These are phyloP conservation scores for Guillardia theta DNA, from an alignment of 78 protist species.

Conservation along the genomic window DNA sequence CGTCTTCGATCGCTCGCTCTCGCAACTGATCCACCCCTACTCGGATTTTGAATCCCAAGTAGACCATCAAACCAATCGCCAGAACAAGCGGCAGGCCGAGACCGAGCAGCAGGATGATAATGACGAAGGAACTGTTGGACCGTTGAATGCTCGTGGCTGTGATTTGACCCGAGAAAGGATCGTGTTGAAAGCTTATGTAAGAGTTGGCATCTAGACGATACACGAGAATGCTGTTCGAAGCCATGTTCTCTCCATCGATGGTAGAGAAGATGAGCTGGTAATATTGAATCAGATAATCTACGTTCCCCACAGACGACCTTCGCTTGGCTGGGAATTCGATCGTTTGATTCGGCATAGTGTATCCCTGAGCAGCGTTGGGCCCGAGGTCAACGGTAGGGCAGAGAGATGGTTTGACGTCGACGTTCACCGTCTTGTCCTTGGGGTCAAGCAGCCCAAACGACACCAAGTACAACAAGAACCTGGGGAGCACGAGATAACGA, in stretches of 20 bases:
- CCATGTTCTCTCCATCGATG: not conserved
- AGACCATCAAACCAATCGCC: not conserved
- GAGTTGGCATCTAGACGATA: not conserved
- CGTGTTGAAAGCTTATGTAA: not conserved
- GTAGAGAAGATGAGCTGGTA: not conserved
- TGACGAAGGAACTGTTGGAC: not conserved
- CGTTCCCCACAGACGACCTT: not conserved
- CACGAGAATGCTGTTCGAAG: not conserved
- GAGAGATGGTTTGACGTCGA: not conserved
- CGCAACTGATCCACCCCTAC: not conserved
- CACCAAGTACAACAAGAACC: not conserved
- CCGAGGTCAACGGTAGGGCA: not conserved
- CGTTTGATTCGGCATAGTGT: not conserved
- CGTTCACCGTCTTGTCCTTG: not conserved
- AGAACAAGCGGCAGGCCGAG: not conserved
- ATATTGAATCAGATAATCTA: not conserved
- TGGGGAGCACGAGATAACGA: not conserved
- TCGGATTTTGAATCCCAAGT: not conserved
- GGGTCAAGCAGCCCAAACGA: not conserved
- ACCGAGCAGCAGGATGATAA: not conserved
- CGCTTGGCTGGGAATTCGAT: no score
- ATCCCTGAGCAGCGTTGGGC: not conserved
- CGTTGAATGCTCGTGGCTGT: not conserved
- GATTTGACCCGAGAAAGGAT: not conserved
- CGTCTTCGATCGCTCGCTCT: not conserved